Base-by-base conservation (phyloP, 805 yeast genomes). In the Candida pseudoglaebosa region DNA sequence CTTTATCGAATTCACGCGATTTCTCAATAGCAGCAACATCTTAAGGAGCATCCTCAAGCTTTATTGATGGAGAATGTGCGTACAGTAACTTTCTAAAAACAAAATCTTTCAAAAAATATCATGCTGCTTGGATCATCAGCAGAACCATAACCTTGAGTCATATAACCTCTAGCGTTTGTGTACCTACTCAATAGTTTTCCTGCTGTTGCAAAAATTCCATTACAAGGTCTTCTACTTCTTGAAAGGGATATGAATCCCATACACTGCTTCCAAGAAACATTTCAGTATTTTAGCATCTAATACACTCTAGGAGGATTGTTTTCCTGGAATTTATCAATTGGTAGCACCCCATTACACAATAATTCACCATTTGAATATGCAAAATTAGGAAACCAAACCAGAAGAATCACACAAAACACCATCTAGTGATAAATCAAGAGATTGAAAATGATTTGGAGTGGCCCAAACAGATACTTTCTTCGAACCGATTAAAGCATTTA, bases 401-500 rank as follows among this genome's bases (percentile, higher is more conserved):
- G 99, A 99, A 71, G 99, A 93, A 73, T 93, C 99, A 65, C 98
- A 93, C 38, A 93, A 71, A 49, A 89, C 73, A 2, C 93, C 93
- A 26, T 83, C 74, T 37, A 84, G 85, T 1, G 96, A 79, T 32
- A 93, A 73, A 55, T 79, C 77, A 45, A 93, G 90, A 1, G 99
- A 93, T 70, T 93, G 99, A 74, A 93, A 93, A 72, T 93, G 99
- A 61, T 93, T 93, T 10, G 99, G 99, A 1, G 99, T 93, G 1
- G 98, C 75, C 2, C 98, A 91, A 28, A 93, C 99, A 2, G 97
- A 89, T n/a, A 93, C 99, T 60, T 87, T 90, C 57, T 93, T 93
- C 14, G 97, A 80, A 10, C 99, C 99, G 33, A 91, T 93, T 30
- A 93, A 71, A 0, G 99, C 97, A 61, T 93, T 93, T 53, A 93